Base-by-base conservation (phyloP, 2,329 filamentous ascomycete species). In the Sporothrix schenckii region DNA sequence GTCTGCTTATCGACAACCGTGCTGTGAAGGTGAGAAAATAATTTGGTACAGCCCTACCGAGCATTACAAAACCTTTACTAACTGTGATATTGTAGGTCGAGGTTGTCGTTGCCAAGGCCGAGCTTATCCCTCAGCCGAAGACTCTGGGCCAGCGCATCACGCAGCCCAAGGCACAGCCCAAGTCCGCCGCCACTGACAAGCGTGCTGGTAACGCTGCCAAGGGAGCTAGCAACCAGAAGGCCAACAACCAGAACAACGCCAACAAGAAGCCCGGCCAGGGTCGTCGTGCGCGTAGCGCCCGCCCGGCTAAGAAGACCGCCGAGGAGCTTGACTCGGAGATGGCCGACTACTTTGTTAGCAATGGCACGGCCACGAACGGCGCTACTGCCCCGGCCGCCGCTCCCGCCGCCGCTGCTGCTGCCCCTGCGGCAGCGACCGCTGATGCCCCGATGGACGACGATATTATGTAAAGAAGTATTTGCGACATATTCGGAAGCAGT, bases 241-340 rank as follows among this genome's bases (percentile, higher is more conserved):
- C 30, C 50, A 68, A 27, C 66, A 68, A 65, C 70, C 53, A 69
- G 39, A 24, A 44, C 56, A 56, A 69, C 60, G 83, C 81, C 63
- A 81, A 82, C 76, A 86, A 86, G 80, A 86, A 85, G 79, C 81
- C 82, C 72, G 50, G 53, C 39, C 39, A 63, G 39, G 56, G 39
- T 7, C 53, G 54, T 10, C 83, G 85, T 73, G 80, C 78, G 54
- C 89, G 89, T 75, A 90, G 83, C 77, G 83, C 86, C 74, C 88
- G 91, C 76, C 85, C 91, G 75, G 82, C 89, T 77, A 85, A 96
- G 83, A 98, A 98, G 91, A 97, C 93, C 0, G 89, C 91, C 1
- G 94, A 97, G 79, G 94, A 99, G 83, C 89, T 99, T 34, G 95
- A 99, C 80, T 93, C 92, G 4, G 95, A 99, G 80, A 99, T 99